Evolutionary conservation across 169 alveolate species (phyloP), one percentile per base, ranked within the genome.

Genomic region (Plasmodium blacklocki): DNA sequence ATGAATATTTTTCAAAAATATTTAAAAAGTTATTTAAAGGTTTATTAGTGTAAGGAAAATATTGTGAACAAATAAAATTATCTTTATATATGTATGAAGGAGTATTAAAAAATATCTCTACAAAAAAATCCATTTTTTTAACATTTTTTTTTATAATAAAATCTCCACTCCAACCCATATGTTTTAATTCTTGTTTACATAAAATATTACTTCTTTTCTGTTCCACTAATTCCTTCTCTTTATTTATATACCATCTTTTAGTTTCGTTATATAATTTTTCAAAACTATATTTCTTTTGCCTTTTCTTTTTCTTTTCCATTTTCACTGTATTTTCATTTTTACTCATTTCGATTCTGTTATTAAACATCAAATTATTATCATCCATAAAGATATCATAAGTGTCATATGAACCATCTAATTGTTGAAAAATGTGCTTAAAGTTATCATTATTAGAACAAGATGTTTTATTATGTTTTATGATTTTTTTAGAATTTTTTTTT

Each of bases 111-210:
- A 83, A 83, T 18, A 83, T 18, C 6, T 83, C 91, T 43, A 60
- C 47, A 19, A 83, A 58, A 15, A 68, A 39, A 67, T 83, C 91
- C 56, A 72, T 68, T 32, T 83, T 68, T 1, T 45, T 18, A 47
- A 83, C 49, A 83, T 83, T 56, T 26, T 83, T 83, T 60, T 83
- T 83, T 59, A 83, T 32, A 67, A 68, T 39, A 72, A 83, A 83
- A 60, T 83, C 91, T 56, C 91, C 6, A 19, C 73, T 70, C 91
- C 91, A 83, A 9, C 91, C 91, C 91, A 83, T 83, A 43, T 67
- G 52, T 39, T 70, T 58, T 72, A 83, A 45, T 23, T 68, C 52
- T 26, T 68, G 83, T 58, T 67, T 83, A 72, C 91, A 83, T 2
- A 83, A 23, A 23, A 83, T 67, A 47, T 83, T 68, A 54, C 50